Percentiles rank a stretch among this genome's conserved stretches.
Evolutionary conservation across 2,329 filamentous ascomycete species (phyloP).

Genomic region (Trichoderma pleuroti): DNA sequence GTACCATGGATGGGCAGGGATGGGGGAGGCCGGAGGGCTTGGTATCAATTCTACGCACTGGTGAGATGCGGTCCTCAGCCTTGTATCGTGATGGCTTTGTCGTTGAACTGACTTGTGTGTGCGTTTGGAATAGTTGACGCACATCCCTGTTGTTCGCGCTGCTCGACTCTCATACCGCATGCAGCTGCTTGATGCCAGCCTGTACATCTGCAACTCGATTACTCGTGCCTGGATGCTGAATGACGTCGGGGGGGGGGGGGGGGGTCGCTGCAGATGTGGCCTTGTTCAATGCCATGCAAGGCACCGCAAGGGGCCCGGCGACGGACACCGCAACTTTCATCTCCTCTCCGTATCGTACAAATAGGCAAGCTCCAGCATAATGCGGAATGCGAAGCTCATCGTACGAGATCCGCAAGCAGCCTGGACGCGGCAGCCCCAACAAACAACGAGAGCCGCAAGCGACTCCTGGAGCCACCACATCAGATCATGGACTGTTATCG

Average conservation of each 20-base stretch:
- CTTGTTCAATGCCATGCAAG: conserved; percentile 11
- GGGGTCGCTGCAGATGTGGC: neutral
- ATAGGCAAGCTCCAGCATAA: neutral
- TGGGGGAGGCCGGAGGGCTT: neutral
- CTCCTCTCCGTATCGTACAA: neutral
- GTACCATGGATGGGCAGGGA: neutral
- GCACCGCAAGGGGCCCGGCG: conserved; percentile 7
- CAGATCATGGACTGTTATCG: conserved; percentile 12
- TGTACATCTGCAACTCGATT: neutral
- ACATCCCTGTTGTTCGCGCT: conserved; percentile 1
- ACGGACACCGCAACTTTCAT: conserved; percentile 13
- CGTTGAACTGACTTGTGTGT: neutral
- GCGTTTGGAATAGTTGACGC: neutral
- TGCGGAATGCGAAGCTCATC: neutral
- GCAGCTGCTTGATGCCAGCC: neutral
- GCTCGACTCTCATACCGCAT: neutral
- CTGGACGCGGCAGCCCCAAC: conserved; percentile 3
- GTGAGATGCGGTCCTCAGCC: neutral
- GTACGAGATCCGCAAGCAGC: conserved; percentile 7
- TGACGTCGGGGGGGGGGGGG: neutral
- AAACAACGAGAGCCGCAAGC: conserved; percentile 8
- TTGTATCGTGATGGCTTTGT: neutral
- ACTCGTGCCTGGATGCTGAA: conserved; percentile 6
- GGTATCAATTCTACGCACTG: neutral
- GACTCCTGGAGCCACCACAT: neutral